phyloP scores from a whole-genome alignment of 148 eudicot genomes.

The Suaeda aralocaspica region DNA sequence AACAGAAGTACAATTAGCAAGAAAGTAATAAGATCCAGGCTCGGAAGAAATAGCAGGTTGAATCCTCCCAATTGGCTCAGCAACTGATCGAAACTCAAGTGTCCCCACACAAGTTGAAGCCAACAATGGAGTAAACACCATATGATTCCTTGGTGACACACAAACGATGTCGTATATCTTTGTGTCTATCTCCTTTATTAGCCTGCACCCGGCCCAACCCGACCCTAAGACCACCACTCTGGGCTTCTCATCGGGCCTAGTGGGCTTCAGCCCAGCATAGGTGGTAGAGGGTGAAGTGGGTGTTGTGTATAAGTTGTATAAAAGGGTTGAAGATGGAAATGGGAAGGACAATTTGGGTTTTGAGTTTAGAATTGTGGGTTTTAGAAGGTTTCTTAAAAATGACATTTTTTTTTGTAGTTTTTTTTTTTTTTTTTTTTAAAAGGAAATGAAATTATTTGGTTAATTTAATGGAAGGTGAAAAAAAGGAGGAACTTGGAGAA shows the following conservation, averaged over 20 bases:
- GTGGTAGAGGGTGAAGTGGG: not conserved
- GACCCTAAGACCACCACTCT: conserved; percentile 83
- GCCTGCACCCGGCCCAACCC: conserved; percentile 97
- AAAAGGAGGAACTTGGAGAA: conserved; percentile 7
- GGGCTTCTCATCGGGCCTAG: conserved; percentile 73
- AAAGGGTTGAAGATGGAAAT: conserved; percentile 21
- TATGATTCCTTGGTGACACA: conserved; percentile 90
- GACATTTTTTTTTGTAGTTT: no score
- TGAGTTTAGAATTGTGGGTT: conserved; percentile 26
- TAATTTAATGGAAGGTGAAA: not conserved
- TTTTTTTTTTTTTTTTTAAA: no score
- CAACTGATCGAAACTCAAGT: conserved; percentile 90
- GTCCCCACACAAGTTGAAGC: conserved; percentile 97
- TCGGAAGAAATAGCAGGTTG: conserved; percentile 87
- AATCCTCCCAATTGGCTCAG: conserved; percentile 83
- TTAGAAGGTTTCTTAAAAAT: conserved; percentile 41
- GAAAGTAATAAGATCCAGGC: conserved; percentile 76
- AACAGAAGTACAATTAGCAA: conserved; percentile 59
- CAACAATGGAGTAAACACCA: conserved; percentile 90
- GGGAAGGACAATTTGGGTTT: conserved; percentile 20
- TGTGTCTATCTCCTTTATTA: conserved; percentile 75
- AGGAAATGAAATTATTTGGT: no score
- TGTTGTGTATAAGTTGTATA: conserved; percentile 19
- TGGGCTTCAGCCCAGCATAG: conserved; percentile 59
- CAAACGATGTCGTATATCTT: conserved; percentile 72